These are phyloP conservation scores for Fusarium sp. DNA, from an alignment of 2,329 filamentous ascomycete genomes.

Conservation along the genomic window DNA sequence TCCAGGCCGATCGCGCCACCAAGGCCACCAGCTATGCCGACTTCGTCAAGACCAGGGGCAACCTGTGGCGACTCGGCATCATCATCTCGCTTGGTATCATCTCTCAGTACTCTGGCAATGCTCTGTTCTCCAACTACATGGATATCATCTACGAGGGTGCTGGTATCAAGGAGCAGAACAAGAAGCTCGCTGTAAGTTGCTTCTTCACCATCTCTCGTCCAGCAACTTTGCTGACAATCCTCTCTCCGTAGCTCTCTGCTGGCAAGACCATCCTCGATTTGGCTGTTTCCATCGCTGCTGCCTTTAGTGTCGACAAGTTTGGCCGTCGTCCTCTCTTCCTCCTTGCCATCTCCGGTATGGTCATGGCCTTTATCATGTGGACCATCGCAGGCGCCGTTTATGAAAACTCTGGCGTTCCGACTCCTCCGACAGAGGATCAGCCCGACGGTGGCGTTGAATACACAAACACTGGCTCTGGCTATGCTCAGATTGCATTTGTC, in stretches of 20 bases:
- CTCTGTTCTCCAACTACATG: conserved; percentile 74
- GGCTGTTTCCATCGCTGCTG: conserved; percentile 65
- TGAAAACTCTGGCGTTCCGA: conserved; percentile 53
- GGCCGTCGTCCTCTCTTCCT: conserved; percentile 67
- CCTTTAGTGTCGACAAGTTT: conserved; percentile 61
- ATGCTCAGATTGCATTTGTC: conserved; percentile 66
- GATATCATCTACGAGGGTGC: conserved; percentile 70
- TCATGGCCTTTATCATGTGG: conserved; percentile 60
- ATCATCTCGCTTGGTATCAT: conserved; percentile 72
- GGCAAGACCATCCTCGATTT: conserved; percentile 70
- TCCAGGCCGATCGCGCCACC: conserved; percentile 65
- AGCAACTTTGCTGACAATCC: conserved; percentile 7
- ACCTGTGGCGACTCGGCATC: conserved; percentile 71
- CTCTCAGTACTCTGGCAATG: conserved; percentile 75
- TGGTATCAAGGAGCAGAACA: conserved; percentile 67
- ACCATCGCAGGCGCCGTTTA: conserved; percentile 64
- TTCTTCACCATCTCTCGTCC: background rate
- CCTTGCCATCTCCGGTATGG: conserved; percentile 60
- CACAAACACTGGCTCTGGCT: conserved; percentile 59
- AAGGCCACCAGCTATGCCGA: conserved; percentile 66
- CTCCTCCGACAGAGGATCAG: conserved; percentile 29
- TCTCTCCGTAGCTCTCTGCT: conserved; percentile 53
- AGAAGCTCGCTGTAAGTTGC: conserved; percentile 62
- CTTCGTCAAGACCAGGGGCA: conserved; percentile 70
- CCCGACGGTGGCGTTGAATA: conserved; percentile 43